Evolutionary conservation across 2,329 filamentous ascomycete genomes (phyloP).

Genomic region (Scedosporium aurantiacum): DNA sequence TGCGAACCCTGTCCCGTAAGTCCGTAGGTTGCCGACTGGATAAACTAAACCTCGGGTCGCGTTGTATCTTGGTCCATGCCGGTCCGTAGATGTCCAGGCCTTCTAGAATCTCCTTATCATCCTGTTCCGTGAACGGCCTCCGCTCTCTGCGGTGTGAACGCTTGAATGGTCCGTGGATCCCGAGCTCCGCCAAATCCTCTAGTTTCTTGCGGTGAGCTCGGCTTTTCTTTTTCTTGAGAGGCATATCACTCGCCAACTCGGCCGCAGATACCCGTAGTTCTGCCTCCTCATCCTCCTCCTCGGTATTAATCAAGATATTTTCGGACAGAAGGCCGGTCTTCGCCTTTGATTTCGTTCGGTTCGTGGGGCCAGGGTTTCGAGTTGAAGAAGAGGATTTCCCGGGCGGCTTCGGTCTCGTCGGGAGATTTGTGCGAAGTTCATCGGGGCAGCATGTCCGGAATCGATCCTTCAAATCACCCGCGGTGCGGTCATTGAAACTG

Average conservation of each 20-base stretch:
- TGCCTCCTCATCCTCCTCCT: slow-evolving; percentile 27
- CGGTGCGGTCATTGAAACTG: slow-evolving; percentile 48
- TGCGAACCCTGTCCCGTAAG: slow-evolving; percentile 50
- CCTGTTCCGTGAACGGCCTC: slow-evolving; percentile 49
- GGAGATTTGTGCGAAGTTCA: slow-evolving; percentile 35
- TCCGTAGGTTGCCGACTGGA: slow-evolving; percentile 50
- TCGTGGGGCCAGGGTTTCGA: not conserved
- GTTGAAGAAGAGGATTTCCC: slow-evolving; percentile 7
- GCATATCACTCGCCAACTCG: slow-evolving; percentile 2
- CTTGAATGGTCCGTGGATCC: slow-evolving; percentile 51
- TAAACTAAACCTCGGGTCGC: slow-evolving; percentile 47
- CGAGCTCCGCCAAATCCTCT: slow-evolving; percentile 44
- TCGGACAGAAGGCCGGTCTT: slow-evolving; percentile 42
- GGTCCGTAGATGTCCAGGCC: slow-evolving; percentile 50
- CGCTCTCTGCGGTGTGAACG: slow-evolving; percentile 50
- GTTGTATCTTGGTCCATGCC: slow-evolving; percentile 55
- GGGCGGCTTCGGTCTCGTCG: not conserved
- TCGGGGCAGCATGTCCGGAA: slow-evolving; percentile 56
- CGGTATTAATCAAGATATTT: slow-evolving; percentile 41
- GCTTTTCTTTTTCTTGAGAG: slow-evolving; percentile 34
- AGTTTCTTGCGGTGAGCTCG: slow-evolving; percentile 44
- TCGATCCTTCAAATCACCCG: slow-evolving; percentile 54
- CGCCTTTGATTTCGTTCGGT: slow-evolving; percentile 23
- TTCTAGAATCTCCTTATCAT: slow-evolving; percentile 50
- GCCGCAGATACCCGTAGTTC: not conserved